A percentile compares a stretch with the other conserved stretches of the same genome.
These are phyloP conservation scores for Kuraishia ogatae DNA, from an alignment of 805 yeast species.

Conservation along the genomic window DNA sequence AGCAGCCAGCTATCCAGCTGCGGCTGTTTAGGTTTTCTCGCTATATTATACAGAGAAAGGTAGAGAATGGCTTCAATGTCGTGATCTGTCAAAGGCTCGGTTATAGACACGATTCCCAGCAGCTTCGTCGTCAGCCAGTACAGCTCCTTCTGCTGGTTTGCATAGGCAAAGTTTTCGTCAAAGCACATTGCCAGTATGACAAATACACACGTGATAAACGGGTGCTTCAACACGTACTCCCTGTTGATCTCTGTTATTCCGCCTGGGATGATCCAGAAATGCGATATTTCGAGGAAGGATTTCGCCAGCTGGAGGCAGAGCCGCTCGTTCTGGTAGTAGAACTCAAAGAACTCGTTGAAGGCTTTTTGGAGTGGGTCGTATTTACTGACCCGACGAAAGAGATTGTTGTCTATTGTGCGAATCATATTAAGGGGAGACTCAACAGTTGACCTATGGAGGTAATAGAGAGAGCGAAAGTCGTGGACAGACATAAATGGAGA, in stretches of 20 bases:
- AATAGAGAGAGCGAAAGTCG: neutral
- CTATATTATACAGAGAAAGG: slow-evolving; percentile 43
- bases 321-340: slow-evolving; percentile 32
- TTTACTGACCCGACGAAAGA: slow-evolving; percentile 14
- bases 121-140: slow-evolving; percentile 40
- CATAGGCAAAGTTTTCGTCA: slow-evolving; percentile 42
- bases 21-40: slow-evolving; percentile 45
- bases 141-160: slow-evolving; percentile 36
- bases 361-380: slow-evolving; percentile 24
- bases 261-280: slow-evolving; percentile 56
- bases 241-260: slow-evolving; percentile 41
- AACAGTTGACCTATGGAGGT: neutral
- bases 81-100: slow-evolving; percentile 46
- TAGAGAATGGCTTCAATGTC: slow-evolving; percentile 54
- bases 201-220: slow-evolving; percentile 46
- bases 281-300: slow-evolving; percentile 42
- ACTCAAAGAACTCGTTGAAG: slow-evolving; percentile 35
- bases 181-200: slow-evolving; percentile 47
- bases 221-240: slow-evolving; percentile 38
- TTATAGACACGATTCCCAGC: slow-evolving; percentile 38
- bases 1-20: slow-evolving; percentile 43
- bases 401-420: slow-evolving; percentile 18
- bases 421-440: slow-evolving; percentile 21
- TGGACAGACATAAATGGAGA: neutral
- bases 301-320: slow-evolving; percentile 36